Conservation (phyloP, 2,329 filamentous ascomycete genomes). For the Monosporascus sp. region DNA sequence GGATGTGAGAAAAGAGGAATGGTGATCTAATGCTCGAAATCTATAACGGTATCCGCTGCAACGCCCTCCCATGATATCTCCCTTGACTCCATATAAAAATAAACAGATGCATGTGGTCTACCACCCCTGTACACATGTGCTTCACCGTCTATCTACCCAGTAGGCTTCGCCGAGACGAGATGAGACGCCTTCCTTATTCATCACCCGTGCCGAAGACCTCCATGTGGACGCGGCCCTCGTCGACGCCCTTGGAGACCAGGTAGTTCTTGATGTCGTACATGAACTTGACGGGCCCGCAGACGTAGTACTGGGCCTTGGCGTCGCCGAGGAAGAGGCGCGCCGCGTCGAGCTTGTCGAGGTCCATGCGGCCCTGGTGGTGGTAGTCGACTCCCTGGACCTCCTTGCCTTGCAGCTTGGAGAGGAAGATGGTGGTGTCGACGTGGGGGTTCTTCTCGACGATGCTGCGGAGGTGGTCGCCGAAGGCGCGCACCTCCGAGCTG, state of each 20-base stretch:
- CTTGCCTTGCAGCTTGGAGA: constrained; percentile 40
- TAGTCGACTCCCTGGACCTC: constrained; percentile 50
- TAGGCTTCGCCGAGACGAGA: too few relatives aligned
- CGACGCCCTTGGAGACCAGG: constrained; percentile 52
- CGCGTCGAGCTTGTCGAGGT: constrained; percentile 49
- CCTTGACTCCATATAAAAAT: too few relatives aligned
- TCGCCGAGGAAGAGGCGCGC: constrained; percentile 52
- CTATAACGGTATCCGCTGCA: too few relatives aligned
- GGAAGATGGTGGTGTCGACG: constrained; percentile 52
- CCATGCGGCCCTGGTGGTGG: constrained; percentile 51
- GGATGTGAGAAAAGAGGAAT: too few relatives aligned
- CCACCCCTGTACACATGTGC: too few relatives aligned
- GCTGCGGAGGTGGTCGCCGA: constrained; percentile 42
- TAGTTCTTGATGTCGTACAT: constrained; percentile 56
- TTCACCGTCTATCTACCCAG: too few relatives aligned
- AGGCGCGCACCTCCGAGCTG: constrained; percentile 46
- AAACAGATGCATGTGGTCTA: too few relatives aligned
- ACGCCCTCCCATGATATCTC: too few relatives aligned
- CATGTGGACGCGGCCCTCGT: constrained; percentile 53
- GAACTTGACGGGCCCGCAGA: constrained; percentile 66
- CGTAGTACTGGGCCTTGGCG: constrained; percentile 56
- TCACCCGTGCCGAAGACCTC: constrained; percentile 63
- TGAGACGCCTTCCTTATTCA: constrained; percentile 3
- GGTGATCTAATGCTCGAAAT: too few relatives aligned
- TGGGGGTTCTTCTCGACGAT: constrained; percentile 38